A percentile compares a stretch with the other conserved stretches of the same genome.
These are phyloP conservation scores for Aspergillus aculeatinus DNA, from an alignment of 2,329 filamentous ascomycete species.

Conservation along the genomic window DNA sequence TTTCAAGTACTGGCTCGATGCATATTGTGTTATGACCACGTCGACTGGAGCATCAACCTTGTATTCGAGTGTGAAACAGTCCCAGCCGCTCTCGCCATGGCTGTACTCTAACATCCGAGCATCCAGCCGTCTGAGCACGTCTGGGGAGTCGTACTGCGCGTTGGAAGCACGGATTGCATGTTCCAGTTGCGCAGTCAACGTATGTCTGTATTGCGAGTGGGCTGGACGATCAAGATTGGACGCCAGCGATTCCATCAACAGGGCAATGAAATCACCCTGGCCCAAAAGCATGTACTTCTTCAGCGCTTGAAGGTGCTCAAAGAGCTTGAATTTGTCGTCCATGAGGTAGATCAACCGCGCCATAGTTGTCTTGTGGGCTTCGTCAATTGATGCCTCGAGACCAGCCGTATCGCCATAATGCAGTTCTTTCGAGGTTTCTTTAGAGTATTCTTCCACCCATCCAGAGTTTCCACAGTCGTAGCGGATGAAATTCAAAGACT, in stretches of 20 bases:
- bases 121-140: constrained; percentile 87
- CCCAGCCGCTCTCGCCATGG: constrained; percentile 97
- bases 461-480: constrained; percentile 90
- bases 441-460: constrained; percentile 96
- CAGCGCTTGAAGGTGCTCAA: constrained; percentile 84
- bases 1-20: constrained; percentile 93
- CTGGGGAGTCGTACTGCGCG: constrained; percentile 89
- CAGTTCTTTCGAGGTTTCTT: constrained; percentile 85
- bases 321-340: constrained; percentile 91
- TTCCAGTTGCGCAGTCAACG: constrained; percentile 93
- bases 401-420: constrained; percentile 90
- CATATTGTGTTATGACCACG: constrained; percentile 94
- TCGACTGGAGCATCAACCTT: constrained; percentile 96
- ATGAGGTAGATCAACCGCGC: constrained; percentile 88
- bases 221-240: constrained; percentile 91
- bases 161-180: constrained; percentile 97
- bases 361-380: constrained; percentile 98
- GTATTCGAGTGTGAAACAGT: constrained; percentile 98
- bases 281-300: constrained; percentile 94
- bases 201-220: constrained; percentile 95
- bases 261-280: constrained; percentile 93
- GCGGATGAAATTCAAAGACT: constrained; percentile 96
- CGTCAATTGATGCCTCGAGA: constrained; percentile 88
- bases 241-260: constrained; percentile 94
- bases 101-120: constrained; percentile 97